phyloP scores from a whole-genome alignment of 1,284 basidiomycete species.

The Microbotryum intermedium region DNA sequence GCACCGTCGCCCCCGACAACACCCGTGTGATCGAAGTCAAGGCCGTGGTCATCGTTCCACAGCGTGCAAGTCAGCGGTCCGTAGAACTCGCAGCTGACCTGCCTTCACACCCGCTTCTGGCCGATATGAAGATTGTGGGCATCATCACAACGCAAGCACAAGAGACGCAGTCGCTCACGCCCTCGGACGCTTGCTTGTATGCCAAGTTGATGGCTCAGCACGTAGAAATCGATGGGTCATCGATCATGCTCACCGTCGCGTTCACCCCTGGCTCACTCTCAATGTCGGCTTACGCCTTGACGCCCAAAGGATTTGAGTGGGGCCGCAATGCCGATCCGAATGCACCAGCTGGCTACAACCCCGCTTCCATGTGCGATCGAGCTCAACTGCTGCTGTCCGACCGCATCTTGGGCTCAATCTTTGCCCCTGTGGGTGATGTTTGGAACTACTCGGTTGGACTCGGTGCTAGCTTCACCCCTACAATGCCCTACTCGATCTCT shows the following conservation, averaged over 20 bases:
- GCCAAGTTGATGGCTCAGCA: conserved; percentile 95
- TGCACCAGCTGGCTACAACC: conserved; percentile 65
- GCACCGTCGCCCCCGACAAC: conserved; percentile 87
- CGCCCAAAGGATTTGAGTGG: conserved; percentile 88
- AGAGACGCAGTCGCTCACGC: conserved; percentile 54
- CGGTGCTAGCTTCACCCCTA: conserved; percentile 82
- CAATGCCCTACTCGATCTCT: conserved; percentile 72
- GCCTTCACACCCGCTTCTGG: conserved; percentile 42
- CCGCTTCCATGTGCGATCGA: conserved; percentile 85
- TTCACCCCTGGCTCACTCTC: conserved; percentile 98
- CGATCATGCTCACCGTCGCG: conserved; percentile 86
- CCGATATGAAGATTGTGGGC: conserved; percentile 43
- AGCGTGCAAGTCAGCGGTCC: conserved; percentile 77
- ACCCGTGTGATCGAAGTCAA: conserved; percentile 98
- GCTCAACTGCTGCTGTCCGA: conserved; percentile 92
- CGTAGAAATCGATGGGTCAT: conserved; percentile 85
- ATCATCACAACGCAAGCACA: conserved; percentile 43
- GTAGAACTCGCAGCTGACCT: conserved; percentile 72
- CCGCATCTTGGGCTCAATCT: conserved; percentile 49
- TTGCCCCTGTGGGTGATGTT: conserved; percentile 53
- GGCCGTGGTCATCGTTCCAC: conserved; percentile 90
- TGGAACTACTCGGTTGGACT: conserved; percentile 66
- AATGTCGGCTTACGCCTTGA: conserved; percentile 81
- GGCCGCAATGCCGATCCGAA: conserved; percentile 59
- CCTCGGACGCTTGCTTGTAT: conserved; percentile 89